Evolutionary conservation across 768 basidiomycete species (phyloP).

Genomic region (Vararia minispora): DNA sequence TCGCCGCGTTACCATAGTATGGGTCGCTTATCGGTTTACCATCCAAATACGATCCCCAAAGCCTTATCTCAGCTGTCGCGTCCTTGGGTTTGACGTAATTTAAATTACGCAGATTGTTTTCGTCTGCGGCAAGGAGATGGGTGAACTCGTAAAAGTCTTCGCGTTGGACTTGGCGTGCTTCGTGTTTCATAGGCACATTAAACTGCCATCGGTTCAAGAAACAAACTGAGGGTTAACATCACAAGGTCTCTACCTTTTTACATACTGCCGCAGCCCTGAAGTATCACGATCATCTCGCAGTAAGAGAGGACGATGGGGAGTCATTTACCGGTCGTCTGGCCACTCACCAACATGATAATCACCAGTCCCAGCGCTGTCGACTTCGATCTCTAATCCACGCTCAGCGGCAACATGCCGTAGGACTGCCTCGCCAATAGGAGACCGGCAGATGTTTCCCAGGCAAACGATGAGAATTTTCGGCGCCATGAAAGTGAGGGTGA

Average conservation of each 20-base stretch:
- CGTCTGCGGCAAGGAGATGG: slow-evolving; percentile 81
- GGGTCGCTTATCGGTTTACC: slow-evolving; percentile 70
- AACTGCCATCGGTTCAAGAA: slow-evolving; percentile 31
- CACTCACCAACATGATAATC: slow-evolving; percentile 77
- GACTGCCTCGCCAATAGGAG: slow-evolving; percentile 89
- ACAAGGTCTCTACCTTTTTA: slow-evolving; percentile 38
- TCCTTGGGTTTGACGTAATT: slow-evolving; percentile 34
- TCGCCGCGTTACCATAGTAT: slow-evolving; percentile 64
- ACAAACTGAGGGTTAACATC: neutral
- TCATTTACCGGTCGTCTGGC: slow-evolving; percentile 65
- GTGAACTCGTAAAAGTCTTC: slow-evolving; percentile 69
- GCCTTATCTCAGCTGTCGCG: slow-evolving; percentile 50
- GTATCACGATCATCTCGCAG: neutral
- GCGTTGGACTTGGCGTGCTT: slow-evolving; percentile 49
- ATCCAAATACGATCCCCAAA: slow-evolving; percentile 79
- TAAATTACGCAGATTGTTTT: slow-evolving; percentile 58
- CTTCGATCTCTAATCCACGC: slow-evolving; percentile 52
- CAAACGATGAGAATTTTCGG: slow-evolving; percentile 63
- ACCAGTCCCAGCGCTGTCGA: slow-evolving; percentile 81
- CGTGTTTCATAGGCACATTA: slow-evolving; percentile 56
- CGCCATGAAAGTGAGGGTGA: slow-evolving; percentile 14
- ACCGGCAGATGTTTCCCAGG: slow-evolving; percentile 79
- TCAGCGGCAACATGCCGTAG: slow-evolving; percentile 55
- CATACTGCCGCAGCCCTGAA: slow-evolving; percentile 60
- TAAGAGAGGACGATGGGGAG: neutral